Evolutionary conservation across 2,329 filamentous ascomycete species (phyloP).

Genomic region (Aspergillus calidoustus): DNA sequence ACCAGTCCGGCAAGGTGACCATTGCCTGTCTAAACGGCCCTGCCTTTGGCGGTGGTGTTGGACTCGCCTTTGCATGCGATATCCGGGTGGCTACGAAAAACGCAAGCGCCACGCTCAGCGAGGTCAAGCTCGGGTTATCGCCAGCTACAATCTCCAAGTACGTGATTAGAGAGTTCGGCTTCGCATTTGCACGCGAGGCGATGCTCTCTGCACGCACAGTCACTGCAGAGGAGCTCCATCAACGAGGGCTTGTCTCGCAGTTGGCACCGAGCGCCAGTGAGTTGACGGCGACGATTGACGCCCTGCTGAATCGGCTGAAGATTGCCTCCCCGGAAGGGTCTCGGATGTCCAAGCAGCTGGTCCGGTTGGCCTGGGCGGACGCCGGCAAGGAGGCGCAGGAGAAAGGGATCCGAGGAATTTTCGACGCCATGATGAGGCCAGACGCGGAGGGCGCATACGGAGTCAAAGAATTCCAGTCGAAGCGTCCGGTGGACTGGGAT

Average conservation of each 20-base stretch:
- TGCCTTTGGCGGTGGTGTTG: conserved; percentile 51
- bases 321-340: conserved; percentile 36
- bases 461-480: conserved; percentile 29
- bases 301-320: conserved; percentile 1
- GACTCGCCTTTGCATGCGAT: conserved; percentile 51
- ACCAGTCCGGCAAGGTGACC: conserved; percentile 46
- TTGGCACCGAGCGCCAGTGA: conserved; percentile 22
- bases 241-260: conserved; percentile 29
- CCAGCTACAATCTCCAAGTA: conserved; percentile 17
- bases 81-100: conserved; percentile 32
- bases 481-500: conserved; percentile 33
- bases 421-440: conserved; percentile 35
- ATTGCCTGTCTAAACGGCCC: conserved; percentile 50
- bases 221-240: conserved; percentile 29
- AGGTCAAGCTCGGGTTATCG: conserved; percentile 38
- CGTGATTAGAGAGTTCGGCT: conserved; percentile 35
- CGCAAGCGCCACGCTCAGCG: conserved; percentile 41
- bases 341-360: conserved; percentile 40
- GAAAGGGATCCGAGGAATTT: conserved; percentile 28
- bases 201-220: conserved; percentile 45
- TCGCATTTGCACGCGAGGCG: conserved; percentile 42
- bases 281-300: neutral
- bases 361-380: conserved; percentile 34
- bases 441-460: conserved; percentile 29
- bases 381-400: conserved; percentile 24